phyloP scores from a whole-genome alignment of 2,329 filamentous ascomycete genomes.

The Colletotrichum eremochloae region DNA sequence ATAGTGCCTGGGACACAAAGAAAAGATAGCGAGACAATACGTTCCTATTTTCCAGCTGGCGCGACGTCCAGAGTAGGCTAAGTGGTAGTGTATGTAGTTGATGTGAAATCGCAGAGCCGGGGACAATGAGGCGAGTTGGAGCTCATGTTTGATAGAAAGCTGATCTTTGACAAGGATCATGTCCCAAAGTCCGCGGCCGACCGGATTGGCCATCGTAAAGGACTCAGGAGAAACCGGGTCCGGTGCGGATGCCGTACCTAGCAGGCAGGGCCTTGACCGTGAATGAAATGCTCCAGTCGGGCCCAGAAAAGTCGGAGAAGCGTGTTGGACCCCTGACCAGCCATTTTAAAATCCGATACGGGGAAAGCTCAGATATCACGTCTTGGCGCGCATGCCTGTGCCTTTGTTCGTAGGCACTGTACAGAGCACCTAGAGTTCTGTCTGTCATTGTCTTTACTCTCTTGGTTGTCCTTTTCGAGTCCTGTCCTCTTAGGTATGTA shows the following conservation, averaged over 20 bases:
- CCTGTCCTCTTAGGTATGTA: not conserved
- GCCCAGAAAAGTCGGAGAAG: conserved; percentile 8
- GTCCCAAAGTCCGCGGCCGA: conserved; percentile 13
- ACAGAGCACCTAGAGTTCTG: not conserved
- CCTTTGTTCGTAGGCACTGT: not conserved
- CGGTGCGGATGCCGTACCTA: not conserved
- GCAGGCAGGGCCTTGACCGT: not conserved
- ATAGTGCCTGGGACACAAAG: conserved; percentile 4
- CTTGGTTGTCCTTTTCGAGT: not conserved
- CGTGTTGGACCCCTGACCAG: conserved; percentile 24
- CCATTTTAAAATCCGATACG: conserved; percentile 33
- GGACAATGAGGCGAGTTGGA: not conserved
- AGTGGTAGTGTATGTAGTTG: not conserved
- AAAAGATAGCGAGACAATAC: conserved; percentile 10
- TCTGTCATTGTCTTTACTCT: not conserved
- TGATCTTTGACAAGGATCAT: conserved; percentile 22
- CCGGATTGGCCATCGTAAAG: conserved; percentile 14
- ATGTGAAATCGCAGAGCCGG: not conserved
- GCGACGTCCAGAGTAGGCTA: not conserved
- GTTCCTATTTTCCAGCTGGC: not conserved
- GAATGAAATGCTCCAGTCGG: not conserved
- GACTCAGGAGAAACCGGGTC: conserved; percentile 20
- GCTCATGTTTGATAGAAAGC: conserved; percentile 5
- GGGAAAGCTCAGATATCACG: conserved; percentile 33
- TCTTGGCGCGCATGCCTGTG: conserved; percentile 26